Percentiles rank a stretch among this genome's conserved stretches.
These are phyloP conservation scores for Sarocladiaceae sp. DNA, from an alignment of 2,329 filamentous ascomycete species.

Conservation along the genomic window DNA sequence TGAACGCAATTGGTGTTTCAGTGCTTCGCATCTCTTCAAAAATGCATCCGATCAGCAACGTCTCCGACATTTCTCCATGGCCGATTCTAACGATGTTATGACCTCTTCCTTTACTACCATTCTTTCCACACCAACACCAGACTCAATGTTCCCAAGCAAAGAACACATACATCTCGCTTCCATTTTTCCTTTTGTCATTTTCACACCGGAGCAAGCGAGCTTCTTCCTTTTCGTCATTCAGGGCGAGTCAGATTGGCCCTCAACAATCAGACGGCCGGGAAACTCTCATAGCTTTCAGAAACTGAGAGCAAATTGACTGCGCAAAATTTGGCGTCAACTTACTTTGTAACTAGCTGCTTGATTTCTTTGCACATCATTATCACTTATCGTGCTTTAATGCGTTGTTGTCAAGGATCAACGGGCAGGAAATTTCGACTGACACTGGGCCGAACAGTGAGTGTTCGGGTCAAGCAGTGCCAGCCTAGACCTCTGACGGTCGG, in stretches of 20 bases:
- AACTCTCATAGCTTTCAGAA: neutral
- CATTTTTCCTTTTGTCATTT: slow-evolving; percentile 4
- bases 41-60: neutral
- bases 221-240: neutral
- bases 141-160: no score
- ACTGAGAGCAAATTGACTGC: neutral
- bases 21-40: neutral
- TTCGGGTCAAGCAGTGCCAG: neutral
- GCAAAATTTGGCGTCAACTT: neutral
- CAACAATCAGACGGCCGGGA: neutral
- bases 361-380: neutral
- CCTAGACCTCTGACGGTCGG: neutral
- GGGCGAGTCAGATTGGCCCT: neutral
- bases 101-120: neutral
- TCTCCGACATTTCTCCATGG: neutral
- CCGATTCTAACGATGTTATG: slow-evolving; percentile 11
- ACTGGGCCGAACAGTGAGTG: no score
- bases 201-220: slow-evolving; percentile 8
- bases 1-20: slow-evolving; percentile 20
- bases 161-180: neutral
- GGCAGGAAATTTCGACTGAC: neutral
- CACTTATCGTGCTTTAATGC: neutral
- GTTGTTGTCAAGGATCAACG: neutral
- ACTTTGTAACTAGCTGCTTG: neutral
- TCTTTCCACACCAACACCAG: neutral